Evolutionary conservation across 129 eudicot species (phyloP).

Genomic region (Artemisia annua): DNA sequence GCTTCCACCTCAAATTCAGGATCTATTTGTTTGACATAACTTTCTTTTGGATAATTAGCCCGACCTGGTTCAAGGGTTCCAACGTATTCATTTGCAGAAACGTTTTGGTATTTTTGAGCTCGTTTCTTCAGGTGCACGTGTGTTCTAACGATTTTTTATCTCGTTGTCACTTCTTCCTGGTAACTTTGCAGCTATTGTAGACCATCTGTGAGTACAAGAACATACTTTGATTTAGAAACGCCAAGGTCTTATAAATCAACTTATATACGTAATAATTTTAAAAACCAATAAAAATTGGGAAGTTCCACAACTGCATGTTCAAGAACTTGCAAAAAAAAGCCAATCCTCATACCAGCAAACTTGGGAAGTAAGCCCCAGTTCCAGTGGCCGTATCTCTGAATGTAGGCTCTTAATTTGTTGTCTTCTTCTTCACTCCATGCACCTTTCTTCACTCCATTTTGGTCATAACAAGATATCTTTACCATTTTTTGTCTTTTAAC

Average conservation of each 20-base stretch:
- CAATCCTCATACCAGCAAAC: slow-evolving; percentile 40
- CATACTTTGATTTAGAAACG: not conserved
- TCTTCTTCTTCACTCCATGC: slow-evolving; percentile 66
- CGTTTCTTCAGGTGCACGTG: slow-evolving; percentile 30
- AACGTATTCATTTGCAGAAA: not conserved
- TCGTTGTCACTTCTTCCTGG: slow-evolving; percentile 39
- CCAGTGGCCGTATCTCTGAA: slow-evolving; percentile 55
- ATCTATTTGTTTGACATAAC: not conserved
- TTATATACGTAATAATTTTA: no score
- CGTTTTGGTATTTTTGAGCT: not conserved
- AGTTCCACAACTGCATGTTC: no score
- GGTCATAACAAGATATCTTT: slow-evolving; percentile 34
- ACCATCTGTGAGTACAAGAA: slow-evolving; percentile 16
- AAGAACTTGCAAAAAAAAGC: no score
- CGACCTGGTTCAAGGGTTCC: not conserved
- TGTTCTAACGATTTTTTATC: slow-evolving; percentile 32
- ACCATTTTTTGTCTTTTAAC: slow-evolving; percentile 30
- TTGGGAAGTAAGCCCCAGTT: slow-evolving; percentile 58
- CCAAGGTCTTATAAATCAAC: not conserved
- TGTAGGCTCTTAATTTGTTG: slow-evolving; percentile 42
- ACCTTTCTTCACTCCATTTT: slow-evolving; percentile 52
- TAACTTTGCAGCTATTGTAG: slow-evolving; percentile 23
- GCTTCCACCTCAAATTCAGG: not conserved
- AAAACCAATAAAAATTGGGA: no score
- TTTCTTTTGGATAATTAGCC: not conserved